Evolutionary conservation across 169 alveolate species (phyloP), one percentile per base, ranked within the genome.

Genomic region (Eimeria falciformis): DNA sequence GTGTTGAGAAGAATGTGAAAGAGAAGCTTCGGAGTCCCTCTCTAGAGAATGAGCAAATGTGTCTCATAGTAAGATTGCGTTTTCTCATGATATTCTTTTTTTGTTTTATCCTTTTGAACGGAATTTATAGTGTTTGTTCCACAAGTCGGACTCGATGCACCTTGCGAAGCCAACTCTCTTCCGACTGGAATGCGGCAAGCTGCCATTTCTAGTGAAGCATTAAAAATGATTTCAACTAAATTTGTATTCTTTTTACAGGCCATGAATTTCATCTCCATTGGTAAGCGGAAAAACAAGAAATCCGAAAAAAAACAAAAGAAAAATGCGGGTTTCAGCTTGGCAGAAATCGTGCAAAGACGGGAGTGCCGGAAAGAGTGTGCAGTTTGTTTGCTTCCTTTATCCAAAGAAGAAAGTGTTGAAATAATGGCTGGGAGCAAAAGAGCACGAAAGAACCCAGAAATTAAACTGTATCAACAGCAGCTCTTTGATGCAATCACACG

Each of bases 311-410:
- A 21, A 9, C 14, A 9, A 50, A 50, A 50, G 7, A 9, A 50
- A 50, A 50, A 9, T 50, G 18, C 11, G 9, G 27, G 5, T 4
- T 21, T 1, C 46, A 86, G 92, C 27, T 25, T 86, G 7, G 73
- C 77, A 2, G 92, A 86, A 23, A 40, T 77, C 4, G 29, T 69
- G 75, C 27, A 43, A 18, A 7, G 92, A 43, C 25, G 92, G 46
- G 82, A 86, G 37, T 86, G 92, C 78, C 40, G 92, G 12, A 86
- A 86, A 37, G 86, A 86, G 14, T 86, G 92, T 23, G 66, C 92
- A 11, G 53, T 86, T 21, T 86, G 92, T 21, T n/a, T 47, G 45
- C 12, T 18, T 21, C 66, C 55, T 1, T 27, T 86, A 46, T 21
- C 17, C 18, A 0, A 50, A 40, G 62, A n/a, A 14, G 86, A 69